Evolutionary conservation across 805 yeast species (phyloP).

Genomic region (Grigorovia jiainica): DNA sequence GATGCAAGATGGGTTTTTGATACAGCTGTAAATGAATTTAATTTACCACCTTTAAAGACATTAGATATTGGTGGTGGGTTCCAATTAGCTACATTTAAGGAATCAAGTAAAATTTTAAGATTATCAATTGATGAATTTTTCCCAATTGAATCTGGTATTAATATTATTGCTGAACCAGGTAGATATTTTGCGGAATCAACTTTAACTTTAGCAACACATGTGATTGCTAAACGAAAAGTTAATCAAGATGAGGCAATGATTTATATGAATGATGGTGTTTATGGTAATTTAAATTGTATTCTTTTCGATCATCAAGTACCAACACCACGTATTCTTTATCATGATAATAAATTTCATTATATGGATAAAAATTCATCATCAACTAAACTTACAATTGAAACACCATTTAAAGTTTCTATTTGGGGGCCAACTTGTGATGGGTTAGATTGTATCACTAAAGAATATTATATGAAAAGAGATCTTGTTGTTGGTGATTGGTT

Average conservation of each 20-base stretch:
- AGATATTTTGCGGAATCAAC: conserved; percentile 79
- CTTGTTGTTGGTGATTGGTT: conserved; percentile 88
- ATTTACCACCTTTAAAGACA: conserved; percentile 35
- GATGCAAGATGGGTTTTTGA: conserved; percentile 67
- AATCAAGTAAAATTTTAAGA: conserved; percentile 49
- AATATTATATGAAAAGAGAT: conserved; percentile 44
- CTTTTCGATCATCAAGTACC: conserved; percentile 87
- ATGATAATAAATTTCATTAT: conserved; percentile 39
- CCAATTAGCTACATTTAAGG: conserved; percentile 49
- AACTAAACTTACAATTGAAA: conserved; percentile 2
- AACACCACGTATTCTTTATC: conserved; percentile 53
- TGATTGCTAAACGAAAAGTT: conserved; percentile 68
- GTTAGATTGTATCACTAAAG: conserved; percentile 65
- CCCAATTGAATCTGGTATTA: conserved; percentile 36
- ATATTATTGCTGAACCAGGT: conserved; percentile 88
- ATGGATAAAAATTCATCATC: conserved; percentile 25
- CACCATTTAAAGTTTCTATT: conserved; percentile 45
- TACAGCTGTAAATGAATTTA: conserved; percentile 39
- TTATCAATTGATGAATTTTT: conserved; percentile 48
- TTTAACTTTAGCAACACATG: conserved; percentile 73
- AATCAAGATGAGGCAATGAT: conserved; percentile 48
- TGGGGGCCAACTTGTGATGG: conserved; percentile 99
- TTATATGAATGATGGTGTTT: conserved; percentile 89
- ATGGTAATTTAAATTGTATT: conserved; percentile 91
- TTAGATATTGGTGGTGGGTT: conserved; percentile 96